These are phyloP conservation scores for Corynascus novoguineensis DNA, from an alignment of 495 filamentous ascomycete species.

Conservation along the genomic window DNA sequence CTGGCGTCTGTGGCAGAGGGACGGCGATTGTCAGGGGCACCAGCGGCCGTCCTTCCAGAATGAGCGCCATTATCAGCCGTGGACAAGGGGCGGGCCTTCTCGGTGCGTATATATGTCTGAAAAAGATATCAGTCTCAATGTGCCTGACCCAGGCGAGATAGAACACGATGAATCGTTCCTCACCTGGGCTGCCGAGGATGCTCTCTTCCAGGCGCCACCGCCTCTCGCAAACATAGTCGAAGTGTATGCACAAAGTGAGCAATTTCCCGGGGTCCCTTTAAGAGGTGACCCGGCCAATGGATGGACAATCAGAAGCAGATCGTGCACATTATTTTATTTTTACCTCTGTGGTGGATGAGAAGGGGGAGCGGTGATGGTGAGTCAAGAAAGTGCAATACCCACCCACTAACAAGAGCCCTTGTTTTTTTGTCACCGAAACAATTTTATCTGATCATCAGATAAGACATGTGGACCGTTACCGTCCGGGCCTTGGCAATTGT, in stretches of 20 bases:
- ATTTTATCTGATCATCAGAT: constrained; percentile 22
- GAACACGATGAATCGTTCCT: not conserved
- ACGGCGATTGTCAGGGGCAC: constrained; percentile 19
- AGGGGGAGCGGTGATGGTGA: constrained; percentile 8
- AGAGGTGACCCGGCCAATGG: constrained; percentile 5
- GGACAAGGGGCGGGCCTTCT: constrained; percentile 9
- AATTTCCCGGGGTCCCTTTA: constrained; percentile 8
- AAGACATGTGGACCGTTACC: not conserved
- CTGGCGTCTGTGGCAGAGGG: constrained; percentile 39
- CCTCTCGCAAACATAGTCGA: constrained; percentile 20
- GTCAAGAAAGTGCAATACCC: not conserved
- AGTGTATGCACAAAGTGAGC: not conserved
- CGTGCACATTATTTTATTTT: not conserved
- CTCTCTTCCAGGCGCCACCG: constrained; percentile 22
- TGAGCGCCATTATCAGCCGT: constrained; percentile 16
- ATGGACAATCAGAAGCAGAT: not conserved
- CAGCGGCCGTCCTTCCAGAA: not conserved
- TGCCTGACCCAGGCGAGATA: no score
- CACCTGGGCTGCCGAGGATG: constrained; percentile 23
- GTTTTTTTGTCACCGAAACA: not conserved
- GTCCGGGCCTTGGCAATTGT: not conserved
- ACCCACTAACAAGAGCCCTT: constrained; percentile 6
- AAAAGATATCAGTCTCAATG: not conserved
- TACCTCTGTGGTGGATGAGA: not conserved
- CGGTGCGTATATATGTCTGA: not conserved